phyloP scores from a whole-genome alignment of 108 stramenopile genomes.

The Schizochytrium sp. region DNA sequence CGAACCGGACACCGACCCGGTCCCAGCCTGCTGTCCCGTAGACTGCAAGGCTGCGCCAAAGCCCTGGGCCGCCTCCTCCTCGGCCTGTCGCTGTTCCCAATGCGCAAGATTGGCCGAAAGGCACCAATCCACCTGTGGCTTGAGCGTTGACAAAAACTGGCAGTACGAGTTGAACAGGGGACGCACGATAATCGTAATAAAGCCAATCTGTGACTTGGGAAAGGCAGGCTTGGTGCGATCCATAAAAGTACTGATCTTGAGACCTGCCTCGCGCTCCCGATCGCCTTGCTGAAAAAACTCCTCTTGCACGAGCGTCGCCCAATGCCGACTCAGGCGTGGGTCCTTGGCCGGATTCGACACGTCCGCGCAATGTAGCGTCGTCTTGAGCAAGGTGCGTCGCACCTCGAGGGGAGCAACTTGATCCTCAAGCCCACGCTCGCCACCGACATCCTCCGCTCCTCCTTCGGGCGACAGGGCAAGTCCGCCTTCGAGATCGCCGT shows the following conservation, averaged over 20 bases:
- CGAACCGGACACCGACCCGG: neutral
- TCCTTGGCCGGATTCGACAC: constrained; percentile 18
- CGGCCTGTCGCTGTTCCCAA: neutral
- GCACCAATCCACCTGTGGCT: constrained; percentile 16
- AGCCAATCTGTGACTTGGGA: constrained; percentile 42
- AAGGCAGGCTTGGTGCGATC: constrained; percentile 23
- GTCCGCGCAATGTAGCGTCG: constrained; percentile 31
- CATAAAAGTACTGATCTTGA: constrained; percentile 30
- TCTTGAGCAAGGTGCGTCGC: neutral
- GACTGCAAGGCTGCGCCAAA: neutral
- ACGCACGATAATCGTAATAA: constrained; percentile 50
- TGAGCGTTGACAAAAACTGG: neutral
- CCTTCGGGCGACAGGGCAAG: neutral
- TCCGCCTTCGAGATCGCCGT: neutral
- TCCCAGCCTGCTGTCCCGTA: too few species aligned
- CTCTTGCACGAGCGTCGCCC: constrained; percentile 19
- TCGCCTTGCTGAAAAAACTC: constrained; percentile 37
- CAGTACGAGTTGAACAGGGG: constrained; percentile 31
- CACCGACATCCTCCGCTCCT: neutral
- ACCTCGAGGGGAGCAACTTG: neutral
- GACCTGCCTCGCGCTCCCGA: constrained; percentile 13
- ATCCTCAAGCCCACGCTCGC: neutral
- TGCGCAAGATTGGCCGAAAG: neutral
- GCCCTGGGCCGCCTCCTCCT: neutral
- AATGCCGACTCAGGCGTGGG: neutral